Evolutionary conservation across 164 flowering plant genomes (phyloP), one percentile per base, ranked within the genome.

Genomic region (Tetracentron sinense): DNA sequence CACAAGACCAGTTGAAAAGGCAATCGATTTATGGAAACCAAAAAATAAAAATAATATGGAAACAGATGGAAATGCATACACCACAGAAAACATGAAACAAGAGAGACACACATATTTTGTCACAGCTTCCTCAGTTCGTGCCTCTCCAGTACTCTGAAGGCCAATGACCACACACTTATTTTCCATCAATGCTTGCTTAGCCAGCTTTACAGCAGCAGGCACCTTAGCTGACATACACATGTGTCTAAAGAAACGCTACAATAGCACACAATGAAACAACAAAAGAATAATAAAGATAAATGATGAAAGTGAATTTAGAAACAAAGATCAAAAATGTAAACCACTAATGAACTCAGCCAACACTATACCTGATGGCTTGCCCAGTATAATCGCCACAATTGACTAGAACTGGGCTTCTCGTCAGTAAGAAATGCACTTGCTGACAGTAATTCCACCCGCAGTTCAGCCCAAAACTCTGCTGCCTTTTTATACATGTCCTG

Each of bases 151-250:
- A 71, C 99, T 94, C 75, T 94, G 99, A 52, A 94, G 93, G 62
- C 99, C 99, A 75, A 94, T 81, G 48, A 94, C 99, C 69, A 89
- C 97, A 78, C 96, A 91, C 73, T 94, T 94, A 67, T 79, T 66
- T 27, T 86, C 88, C 52, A 38, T 2, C 51, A 94, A 68, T 54
- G 99, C 99, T 77, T 85, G 82, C 72, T 88, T 84, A 54, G 97
- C 77, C 60, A 94, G 80, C 70, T 80, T 80, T 59, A 94, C 96
- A 67, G 89, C 79, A 62, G 84, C 86, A 78, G 97, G 96, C 60
- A 94, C 97, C 82, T 94, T 94, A 27, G 99, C 97, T 62, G 99
- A 89, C 96, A 94, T 91, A 73, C 99, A 94, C 81, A 94, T 75
- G 79, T 94, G 96, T 60, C 97, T 88, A 74, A 91, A 94, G 85